Evolutionary conservation across 768 basidiomycete genomes (phyloP).

Genomic region (Mycena maculata): DNA sequence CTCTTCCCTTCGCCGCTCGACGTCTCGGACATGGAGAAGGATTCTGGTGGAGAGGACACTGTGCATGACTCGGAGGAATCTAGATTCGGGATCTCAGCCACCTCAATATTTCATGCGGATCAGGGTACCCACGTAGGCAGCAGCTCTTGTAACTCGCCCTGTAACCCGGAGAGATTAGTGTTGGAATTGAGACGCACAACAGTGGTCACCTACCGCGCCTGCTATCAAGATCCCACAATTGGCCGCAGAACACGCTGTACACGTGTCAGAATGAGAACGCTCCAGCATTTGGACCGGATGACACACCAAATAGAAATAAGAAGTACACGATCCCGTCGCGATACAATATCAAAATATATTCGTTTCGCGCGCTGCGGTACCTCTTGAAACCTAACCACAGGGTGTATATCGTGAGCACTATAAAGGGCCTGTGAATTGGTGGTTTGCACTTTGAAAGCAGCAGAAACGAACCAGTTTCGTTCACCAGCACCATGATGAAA

Average conservation of each 20-base stretch:
- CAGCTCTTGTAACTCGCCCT: slow-evolving; percentile 34
- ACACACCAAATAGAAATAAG: too few species aligned
- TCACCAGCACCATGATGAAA: slow-evolving; percentile 14
- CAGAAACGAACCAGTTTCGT: slow-evolving; percentile 19
- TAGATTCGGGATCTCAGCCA: not conserved
- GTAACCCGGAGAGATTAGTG: not conserved
- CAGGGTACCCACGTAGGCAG: slow-evolving; percentile 28
- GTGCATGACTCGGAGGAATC: slow-evolving; percentile 42
- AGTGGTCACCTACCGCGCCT: slow-evolving; percentile 25
- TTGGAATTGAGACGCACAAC: not conserved
- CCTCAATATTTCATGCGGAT: not conserved
- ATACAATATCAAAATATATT: too few species aligned
- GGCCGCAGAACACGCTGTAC: slow-evolving; percentile 31
- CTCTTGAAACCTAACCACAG: too few species aligned
- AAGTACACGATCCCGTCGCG: too few species aligned
- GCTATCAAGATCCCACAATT: slow-evolving; percentile 34
- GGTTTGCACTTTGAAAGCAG: too few species aligned
- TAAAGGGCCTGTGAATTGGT: too few species aligned
- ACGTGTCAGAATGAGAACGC: not conserved
- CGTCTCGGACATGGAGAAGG: slow-evolving; percentile 35
- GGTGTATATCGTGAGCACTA: too few species aligned
- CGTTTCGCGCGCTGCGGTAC: too few species aligned
- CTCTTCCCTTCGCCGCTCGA: not conserved
- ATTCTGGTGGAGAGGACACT: slow-evolving; percentile 37
- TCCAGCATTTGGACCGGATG: too few species aligned